Percentiles rank a stretch among this genome's conserved stretches.
These are phyloP conservation scores for Smithsoniella earleae DNA, from an alignment of 163 green algal genomes.

Conservation along the genomic window DNA sequence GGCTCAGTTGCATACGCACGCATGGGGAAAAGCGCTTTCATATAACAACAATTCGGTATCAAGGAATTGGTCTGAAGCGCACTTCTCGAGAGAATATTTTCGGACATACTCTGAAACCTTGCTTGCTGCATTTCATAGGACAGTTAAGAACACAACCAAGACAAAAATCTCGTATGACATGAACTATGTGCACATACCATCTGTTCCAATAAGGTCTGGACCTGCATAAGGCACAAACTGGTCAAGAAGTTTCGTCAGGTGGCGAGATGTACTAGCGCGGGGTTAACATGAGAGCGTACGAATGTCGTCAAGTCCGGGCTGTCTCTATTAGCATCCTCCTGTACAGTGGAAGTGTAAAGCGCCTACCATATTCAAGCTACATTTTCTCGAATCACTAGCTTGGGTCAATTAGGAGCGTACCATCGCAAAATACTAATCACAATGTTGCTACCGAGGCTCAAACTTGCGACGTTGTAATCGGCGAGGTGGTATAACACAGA, in stretches of 20 bases:
- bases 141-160: not conserved
- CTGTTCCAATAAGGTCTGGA: constrained; percentile 25
- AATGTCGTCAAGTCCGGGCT: constrained; percentile 14
- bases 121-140: constrained; percentile 17
- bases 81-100: constrained; percentile 23
- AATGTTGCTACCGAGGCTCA: no score
- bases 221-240: constrained; percentile 9
- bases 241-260: not conserved
- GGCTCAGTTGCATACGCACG: not conserved
- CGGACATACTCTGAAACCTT: constrained; percentile 7
- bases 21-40: not conserved
- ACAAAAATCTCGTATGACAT: not conserved
- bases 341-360: no score
- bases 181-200: not conserved
- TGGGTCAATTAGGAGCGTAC: no score
- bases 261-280: not conserved
- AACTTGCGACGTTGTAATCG: no score
- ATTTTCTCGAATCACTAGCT: no score
- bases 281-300: not conserved
- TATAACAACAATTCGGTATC: not conserved
- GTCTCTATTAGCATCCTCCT: not conserved
- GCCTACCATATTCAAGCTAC: no score
- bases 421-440: no score
- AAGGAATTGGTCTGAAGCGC: not conserved
- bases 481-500: no score